phyloP scores from a whole-genome alignment of 2,329 filamentous ascomycete species.

The Monosporascus ibericus region DNA sequence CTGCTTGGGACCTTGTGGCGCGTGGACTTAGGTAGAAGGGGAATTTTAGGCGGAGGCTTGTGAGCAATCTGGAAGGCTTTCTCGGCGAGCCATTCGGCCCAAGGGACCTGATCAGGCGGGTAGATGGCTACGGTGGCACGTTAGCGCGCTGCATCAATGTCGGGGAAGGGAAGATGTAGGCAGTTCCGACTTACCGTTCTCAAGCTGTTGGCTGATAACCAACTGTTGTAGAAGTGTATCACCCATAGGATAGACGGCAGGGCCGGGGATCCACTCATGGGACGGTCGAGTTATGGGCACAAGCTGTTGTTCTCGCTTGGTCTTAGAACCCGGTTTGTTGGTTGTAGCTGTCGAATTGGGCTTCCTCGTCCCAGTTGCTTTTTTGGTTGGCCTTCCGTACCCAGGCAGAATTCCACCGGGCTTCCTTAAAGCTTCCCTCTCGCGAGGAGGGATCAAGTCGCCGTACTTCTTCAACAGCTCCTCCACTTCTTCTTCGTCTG shows the following conservation, averaged over 20 bases:
- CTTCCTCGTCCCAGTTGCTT: background rate
- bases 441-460: too few species aligned
- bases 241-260: slow-evolving; percentile 29
- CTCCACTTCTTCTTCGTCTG: background rate
- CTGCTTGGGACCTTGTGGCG: slow-evolving; percentile 18
- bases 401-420: too few species aligned
- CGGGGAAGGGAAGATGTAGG: background rate
- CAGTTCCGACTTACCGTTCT: slow-evolving; percentile 15
- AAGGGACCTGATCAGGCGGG: slow-evolving; percentile 2
- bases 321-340: too few species aligned
- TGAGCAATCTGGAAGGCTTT: slow-evolving; percentile 6
- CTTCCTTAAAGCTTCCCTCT: too few species aligned
- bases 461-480: too few species aligned
- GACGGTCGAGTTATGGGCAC: slow-evolving; percentile 13
- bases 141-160: slow-evolving; percentile 7
- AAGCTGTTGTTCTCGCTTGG: slow-evolving; percentile 1
- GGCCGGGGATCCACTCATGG: slow-evolving; percentile 21
- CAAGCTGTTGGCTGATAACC: slow-evolving; percentile 18
- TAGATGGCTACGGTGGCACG: slow-evolving; percentile 11
- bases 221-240: slow-evolving; percentile 31
- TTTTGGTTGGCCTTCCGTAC: too few species aligned
- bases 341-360: background rate
- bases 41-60: slow-evolving; percentile 5
- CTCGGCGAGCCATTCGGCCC: slow-evolving; percentile 3
- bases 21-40: slow-evolving; percentile 16